phyloP scores from a whole-genome alignment of 805 yeast genomes.

The Candida germanica region DNA sequence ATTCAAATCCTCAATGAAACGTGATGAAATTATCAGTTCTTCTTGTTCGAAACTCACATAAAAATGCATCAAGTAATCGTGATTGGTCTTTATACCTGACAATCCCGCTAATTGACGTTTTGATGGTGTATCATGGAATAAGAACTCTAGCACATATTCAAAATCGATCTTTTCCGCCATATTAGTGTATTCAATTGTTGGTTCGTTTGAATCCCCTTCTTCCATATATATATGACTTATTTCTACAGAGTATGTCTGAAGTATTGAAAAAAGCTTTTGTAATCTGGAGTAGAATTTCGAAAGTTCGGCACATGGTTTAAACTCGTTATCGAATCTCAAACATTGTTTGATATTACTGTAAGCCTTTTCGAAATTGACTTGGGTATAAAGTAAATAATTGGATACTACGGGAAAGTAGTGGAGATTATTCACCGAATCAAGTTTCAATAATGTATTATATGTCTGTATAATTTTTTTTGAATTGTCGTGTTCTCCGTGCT shows the following conservation, averaged over 20 bases:
- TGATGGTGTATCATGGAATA: constrained; percentile 21
- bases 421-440: constrained; percentile 26
- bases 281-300: constrained; percentile 54
- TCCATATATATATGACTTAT: constrained; percentile 23
- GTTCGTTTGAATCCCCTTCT: constrained; percentile 4
- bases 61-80: constrained; percentile 40
- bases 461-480: constrained; percentile 19
- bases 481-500: constrained; percentile 11
- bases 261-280: constrained; percentile 32
- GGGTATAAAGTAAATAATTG: constrained; percentile 42
- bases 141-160: constrained; percentile 18
- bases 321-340: constrained; percentile 74
- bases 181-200: constrained; percentile 23
- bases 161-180: constrained; percentile 22
- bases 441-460: constrained; percentile 23
- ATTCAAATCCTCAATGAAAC: constrained; percentile 28
- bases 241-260: constrained; percentile 45
- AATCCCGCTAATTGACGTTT: constrained; percentile 23
- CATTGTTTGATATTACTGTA: constrained; percentile 60
- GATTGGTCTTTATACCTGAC: constrained; percentile 38
- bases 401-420: constrained; percentile 23
- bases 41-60: constrained; percentile 25
- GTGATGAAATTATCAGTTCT: constrained; percentile 15
- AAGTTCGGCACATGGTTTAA: constrained; percentile 51
- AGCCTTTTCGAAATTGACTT: constrained; percentile 51